These are phyloP conservation scores for Annulohypoxylon truncatum DNA, from an alignment of 2,329 filamentous ascomycete genomes.

Conservation along the genomic window DNA sequence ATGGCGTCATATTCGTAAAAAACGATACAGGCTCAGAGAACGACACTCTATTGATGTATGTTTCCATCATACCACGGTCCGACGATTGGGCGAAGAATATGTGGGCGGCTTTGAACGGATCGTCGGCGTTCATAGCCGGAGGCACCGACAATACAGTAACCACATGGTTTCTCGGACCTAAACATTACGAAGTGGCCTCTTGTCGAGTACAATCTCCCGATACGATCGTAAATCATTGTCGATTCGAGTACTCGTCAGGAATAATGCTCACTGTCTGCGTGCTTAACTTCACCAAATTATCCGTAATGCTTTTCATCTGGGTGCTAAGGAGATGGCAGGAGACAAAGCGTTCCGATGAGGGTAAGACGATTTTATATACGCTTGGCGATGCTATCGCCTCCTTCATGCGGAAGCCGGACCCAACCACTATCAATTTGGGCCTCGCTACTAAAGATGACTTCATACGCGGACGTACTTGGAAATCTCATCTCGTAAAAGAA, in stretches of 20 bases:
- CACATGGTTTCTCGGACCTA: slow-evolving; percentile 41
- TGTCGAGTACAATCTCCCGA: slow-evolving; percentile 41
- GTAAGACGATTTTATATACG: slow-evolving; percentile 38
- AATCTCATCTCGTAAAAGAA: slow-evolving; percentile 14
- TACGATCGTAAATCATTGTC: slow-evolving; percentile 25
- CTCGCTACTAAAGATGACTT: slow-evolving; percentile 32
- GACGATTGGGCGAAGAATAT: slow-evolving; percentile 47
- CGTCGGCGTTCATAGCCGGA: slow-evolving; percentile 3
- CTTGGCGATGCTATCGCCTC: slow-evolving; percentile 47
- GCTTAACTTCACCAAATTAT: slow-evolving; percentile 39
- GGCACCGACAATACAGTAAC: slow-evolving; percentile 21
- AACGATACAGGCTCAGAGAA: slow-evolving; percentile 32
- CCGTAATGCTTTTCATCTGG: slow-evolving; percentile 40
- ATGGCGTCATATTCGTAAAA: slow-evolving; percentile 38
- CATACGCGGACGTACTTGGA: slow-evolving; percentile 13
- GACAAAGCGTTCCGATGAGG: neutral
- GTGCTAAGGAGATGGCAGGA: slow-evolving; percentile 26
- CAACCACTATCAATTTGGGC: slow-evolving; percentile 42
- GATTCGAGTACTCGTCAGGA: slow-evolving; percentile 42
- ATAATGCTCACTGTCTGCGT: slow-evolving; percentile 41
- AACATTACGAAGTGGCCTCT: slow-evolving; percentile 40
- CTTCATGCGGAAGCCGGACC: slow-evolving; percentile 44
- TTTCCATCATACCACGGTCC: slow-evolving; percentile 35
- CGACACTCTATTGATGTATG: slow-evolving; percentile 43
- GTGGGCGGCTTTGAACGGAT: slow-evolving; percentile 45